Conservation (phyloP, 2,329 filamentous ascomycete genomes). For the Chrysosporium keratinophilum region DNA sequence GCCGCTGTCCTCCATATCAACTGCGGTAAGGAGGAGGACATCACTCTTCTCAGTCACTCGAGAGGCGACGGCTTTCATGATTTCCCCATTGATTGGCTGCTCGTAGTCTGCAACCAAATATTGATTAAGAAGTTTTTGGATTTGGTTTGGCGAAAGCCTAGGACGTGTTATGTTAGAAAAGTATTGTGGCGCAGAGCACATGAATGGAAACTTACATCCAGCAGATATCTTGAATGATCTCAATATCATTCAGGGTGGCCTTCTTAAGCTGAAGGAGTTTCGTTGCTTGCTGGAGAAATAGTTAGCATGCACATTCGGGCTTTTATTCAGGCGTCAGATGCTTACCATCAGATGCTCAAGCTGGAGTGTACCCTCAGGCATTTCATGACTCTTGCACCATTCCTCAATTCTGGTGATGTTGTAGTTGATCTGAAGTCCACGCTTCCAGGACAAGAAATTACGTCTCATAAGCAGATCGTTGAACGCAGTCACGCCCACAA, state of each 20-base stretch:
- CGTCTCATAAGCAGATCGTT: slow-evolving; percentile 95
- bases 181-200: background rate
- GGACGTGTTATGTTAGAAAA: slow-evolving; percentile 5
- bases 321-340: slow-evolving; percentile 5
- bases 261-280: slow-evolving; percentile 98
- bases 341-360: slow-evolving; percentile 92
- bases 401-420: slow-evolving; percentile 99
- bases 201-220: slow-evolving; percentile 68
- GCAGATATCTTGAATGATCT: slow-evolving; percentile 99
- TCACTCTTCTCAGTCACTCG: slow-evolving; percentile 97
- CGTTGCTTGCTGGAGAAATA: slow-evolving; percentile 65
- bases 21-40: slow-evolving; percentile 80
- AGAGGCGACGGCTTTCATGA: slow-evolving; percentile 98
- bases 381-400: slow-evolving; percentile 99
- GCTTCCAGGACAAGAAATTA: slow-evolving; percentile 99
- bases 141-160: slow-evolving; percentile 95
- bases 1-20: slow-evolving; percentile 98
- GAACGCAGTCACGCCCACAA: slow-evolving; percentile 96
- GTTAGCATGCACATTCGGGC: slow-evolving; percentile 9
- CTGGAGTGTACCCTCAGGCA: slow-evolving; percentile 95
- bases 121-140: slow-evolving; percentile 96
- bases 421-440: slow-evolving; percentile 98
- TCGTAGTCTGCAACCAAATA: slow-evolving; percentile 98
- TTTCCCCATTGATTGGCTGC: slow-evolving; percentile 97
- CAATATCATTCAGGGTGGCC: slow-evolving; percentile 95